These are phyloP conservation scores for Asterionellopsis glacialis DNA, from an alignment of 108 stramenopile genomes.

Conservation along the genomic window DNA sequence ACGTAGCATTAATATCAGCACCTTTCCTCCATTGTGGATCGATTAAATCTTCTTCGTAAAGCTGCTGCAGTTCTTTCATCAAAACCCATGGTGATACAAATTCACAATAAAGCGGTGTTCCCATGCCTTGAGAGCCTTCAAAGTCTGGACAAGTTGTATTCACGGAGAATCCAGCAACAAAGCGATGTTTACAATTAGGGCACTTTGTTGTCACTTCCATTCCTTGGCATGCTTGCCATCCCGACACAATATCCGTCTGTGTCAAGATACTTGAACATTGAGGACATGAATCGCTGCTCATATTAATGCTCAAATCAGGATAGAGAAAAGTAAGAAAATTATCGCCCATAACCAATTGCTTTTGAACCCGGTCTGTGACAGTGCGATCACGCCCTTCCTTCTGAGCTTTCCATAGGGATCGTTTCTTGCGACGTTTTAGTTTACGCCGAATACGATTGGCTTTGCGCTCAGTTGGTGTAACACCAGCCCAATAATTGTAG, in stretches of 20 bases:
- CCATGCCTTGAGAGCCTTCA: slow-evolving; percentile 69
- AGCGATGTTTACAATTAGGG: slow-evolving; percentile 66
- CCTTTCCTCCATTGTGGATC: slow-evolving; percentile 70
- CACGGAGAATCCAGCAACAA: slow-evolving; percentile 78
- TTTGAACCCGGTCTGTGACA: slow-evolving; percentile 38
- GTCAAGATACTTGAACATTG: slow-evolving; percentile 57
- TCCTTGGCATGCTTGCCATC: slow-evolving; percentile 67
- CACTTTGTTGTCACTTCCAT: slow-evolving; percentile 71
- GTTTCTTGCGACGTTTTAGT: not conserved
- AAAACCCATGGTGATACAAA: slow-evolving; percentile 87
- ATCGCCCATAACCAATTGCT: slow-evolving; percentile 66
- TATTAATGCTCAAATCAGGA: slow-evolving; percentile 68
- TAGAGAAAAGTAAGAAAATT: slow-evolving; percentile 76
- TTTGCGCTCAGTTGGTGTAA: not conserved
- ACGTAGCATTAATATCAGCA: slow-evolving; percentile 56
- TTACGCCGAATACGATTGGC: not conserved
- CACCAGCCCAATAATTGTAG: too few relatives aligned
- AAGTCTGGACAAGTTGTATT: slow-evolving; percentile 53
- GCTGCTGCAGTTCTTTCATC: slow-evolving; percentile 60
- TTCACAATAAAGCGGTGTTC: slow-evolving; percentile 77
- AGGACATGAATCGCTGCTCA: slow-evolving; percentile 64
- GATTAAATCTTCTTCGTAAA: slow-evolving; percentile 53
- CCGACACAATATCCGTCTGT: slow-evolving; percentile 54
- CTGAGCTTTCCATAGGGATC: not conserved
- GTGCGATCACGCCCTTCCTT: not conserved